phyloP scores from a whole-genome alignment of 2,329 filamentous ascomycete species.

The Emericellopsis atlantica region DNA sequence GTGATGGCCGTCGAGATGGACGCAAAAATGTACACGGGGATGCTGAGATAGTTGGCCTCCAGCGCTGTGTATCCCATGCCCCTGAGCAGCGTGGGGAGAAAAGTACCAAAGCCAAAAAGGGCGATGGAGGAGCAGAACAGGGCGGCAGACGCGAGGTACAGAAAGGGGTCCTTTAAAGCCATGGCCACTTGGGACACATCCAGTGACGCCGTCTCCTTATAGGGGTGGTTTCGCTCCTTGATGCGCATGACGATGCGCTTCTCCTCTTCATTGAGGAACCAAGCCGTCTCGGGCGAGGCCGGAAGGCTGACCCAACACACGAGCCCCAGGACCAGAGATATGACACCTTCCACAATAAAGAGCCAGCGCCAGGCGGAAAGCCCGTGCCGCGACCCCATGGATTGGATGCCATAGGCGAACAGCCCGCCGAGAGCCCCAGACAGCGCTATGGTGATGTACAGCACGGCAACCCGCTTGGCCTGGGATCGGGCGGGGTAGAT shows the following conservation, averaged over 20 bases:
- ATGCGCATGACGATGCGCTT: slow-evolving; percentile 12
- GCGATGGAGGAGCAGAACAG: slow-evolving; percentile 19
- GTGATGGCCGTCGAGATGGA: slow-evolving; percentile 11
- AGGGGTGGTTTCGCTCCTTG: slow-evolving; percentile 9
- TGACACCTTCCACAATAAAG: slow-evolving; percentile 27
- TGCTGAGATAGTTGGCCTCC: slow-evolving; percentile 18
- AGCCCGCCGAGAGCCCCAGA: no score
- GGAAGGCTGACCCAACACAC: slow-evolving; percentile 24
- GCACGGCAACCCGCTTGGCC: no score
- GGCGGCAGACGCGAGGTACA: slow-evolving; percentile 13
- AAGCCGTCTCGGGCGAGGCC: slow-evolving; percentile 26
- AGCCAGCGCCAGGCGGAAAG: slow-evolving; percentile 34
- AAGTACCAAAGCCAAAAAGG: slow-evolving; percentile 18
- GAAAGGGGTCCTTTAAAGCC: slow-evolving; percentile 15
- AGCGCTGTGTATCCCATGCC: slow-evolving; percentile 3
- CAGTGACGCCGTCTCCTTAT: slow-evolving; percentile 12
- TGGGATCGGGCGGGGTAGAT: no score
- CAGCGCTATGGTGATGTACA: no score
- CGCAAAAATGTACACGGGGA: slow-evolving; percentile 19
- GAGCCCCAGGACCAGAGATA: slow-evolving; percentile 13
- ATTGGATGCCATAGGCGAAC: no score
- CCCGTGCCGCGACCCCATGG: no score
- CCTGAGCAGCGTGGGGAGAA: slow-evolving; percentile 9
- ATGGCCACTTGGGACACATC: slow-evolving; percentile 14
- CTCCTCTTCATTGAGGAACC: slow-evolving; percentile 27